Conservation (phyloP, 116 monocot genomes). For the Posidonia oceanica region DNA sequence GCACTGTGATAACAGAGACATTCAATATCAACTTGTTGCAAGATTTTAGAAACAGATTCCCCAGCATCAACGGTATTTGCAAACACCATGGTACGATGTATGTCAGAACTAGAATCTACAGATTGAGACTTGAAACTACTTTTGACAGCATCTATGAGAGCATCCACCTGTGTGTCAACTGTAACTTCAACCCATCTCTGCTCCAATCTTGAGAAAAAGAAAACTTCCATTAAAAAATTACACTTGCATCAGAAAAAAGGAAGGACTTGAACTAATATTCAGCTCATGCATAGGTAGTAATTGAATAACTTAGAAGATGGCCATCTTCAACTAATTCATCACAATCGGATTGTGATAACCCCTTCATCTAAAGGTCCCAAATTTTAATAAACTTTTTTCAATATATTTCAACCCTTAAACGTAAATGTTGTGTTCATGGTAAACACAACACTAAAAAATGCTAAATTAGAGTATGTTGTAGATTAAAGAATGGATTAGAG, state of each 20-base stretch:
- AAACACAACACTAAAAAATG: too few species aligned
- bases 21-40: constrained; percentile 47
- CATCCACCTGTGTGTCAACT: constrained; percentile 78
- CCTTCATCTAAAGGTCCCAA: too few species aligned
- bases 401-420: too few species aligned
- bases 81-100: constrained; percentile 82
- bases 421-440: too few species aligned
- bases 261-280: neutral
- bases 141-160: constrained; percentile 75
- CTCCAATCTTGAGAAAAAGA: constrained; percentile 49
- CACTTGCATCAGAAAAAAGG: neutral
- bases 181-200: constrained; percentile 92
- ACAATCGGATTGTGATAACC: too few species aligned
- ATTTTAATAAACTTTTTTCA: too few species aligned
- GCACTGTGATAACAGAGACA: constrained; percentile 84
- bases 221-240: neutral
- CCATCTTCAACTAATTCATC: too few species aligned
- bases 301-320: too few species aligned
- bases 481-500: too few species aligned
- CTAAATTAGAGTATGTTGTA: too few species aligned
- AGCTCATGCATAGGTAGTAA: too few species aligned
- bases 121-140: constrained; percentile 14
- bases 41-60: constrained; percentile 56
- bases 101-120: constrained; percentile 15
- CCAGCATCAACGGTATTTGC: constrained; percentile 84